phyloP scores from a whole-genome alignment of 208 protist species.

The Leishmania braziliensis region DNA sequence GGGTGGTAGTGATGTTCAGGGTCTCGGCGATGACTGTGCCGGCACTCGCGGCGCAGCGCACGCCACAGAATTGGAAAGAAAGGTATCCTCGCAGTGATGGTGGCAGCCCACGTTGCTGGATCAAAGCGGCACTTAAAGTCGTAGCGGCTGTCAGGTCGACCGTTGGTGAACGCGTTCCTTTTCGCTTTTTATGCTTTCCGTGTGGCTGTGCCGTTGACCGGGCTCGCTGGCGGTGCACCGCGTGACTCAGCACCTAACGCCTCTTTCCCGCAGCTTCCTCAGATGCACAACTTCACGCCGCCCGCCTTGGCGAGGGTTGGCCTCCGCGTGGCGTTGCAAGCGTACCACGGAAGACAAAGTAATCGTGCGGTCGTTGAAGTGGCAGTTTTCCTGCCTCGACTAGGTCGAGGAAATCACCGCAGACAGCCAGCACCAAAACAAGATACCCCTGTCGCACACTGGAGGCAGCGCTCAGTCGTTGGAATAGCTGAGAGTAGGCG shows the following conservation, averaged over 20 bases:
- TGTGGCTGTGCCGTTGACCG: neutral
- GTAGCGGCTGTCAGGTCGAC: neutral
- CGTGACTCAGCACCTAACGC: neutral
- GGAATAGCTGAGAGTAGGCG: slow-evolving; percentile 8
- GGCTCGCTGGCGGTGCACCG: neutral
- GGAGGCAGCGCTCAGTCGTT: neutral
- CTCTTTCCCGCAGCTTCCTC: neutral
- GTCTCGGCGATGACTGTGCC: neutral
- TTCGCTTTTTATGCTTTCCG: neutral
- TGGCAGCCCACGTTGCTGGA: neutral
- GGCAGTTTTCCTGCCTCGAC: neutral
- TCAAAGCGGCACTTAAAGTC: neutral
- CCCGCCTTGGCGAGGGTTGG: neutral
- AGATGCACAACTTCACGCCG: neutral
- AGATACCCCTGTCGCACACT: slow-evolving; percentile 24
- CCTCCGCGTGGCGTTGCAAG: neutral
- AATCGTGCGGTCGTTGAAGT: neutral
- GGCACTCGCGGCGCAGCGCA: neutral
- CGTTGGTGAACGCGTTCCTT: neutral
- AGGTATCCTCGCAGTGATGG: neutral
- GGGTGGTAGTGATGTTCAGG: neutral
- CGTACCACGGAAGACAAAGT: neutral
- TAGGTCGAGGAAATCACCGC: slow-evolving; percentile 4
- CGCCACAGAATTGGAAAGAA: neutral
- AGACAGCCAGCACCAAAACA: slow-evolving; percentile 8